Percentiles rank a stretch among this genome's conserved stretches.
Conservation (phyloP, 2,329 filamentous ascomycete species). For the Plenodomus lindquistii region DNA sequence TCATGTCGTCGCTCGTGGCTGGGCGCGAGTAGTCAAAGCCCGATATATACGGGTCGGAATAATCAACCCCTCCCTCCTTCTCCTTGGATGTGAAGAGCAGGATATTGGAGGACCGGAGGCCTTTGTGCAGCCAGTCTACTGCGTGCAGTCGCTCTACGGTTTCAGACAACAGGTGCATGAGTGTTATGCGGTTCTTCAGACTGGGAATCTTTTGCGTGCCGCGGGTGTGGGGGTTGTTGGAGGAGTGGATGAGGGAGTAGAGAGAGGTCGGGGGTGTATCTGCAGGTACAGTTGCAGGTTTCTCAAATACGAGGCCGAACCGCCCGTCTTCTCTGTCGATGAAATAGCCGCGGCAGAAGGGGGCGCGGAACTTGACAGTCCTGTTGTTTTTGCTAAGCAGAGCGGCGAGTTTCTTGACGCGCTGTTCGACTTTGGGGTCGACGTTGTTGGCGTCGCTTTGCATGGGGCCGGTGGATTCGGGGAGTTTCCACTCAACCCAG, state of each 20-base stretch:
- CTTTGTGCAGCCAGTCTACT: slow-evolving; percentile 63
- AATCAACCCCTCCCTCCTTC: slow-evolving; percentile 36
- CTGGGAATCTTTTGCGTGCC: too few species aligned
- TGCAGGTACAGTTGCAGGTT: slow-evolving; percentile 47
- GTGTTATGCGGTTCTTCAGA: slow-evolving; percentile 56
- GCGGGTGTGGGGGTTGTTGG: neutral
- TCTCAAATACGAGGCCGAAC: slow-evolving; percentile 60
- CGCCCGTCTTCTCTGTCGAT: slow-evolving; percentile 43
- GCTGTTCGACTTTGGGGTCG: slow-evolving; percentile 32
- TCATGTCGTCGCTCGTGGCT: slow-evolving; percentile 55
- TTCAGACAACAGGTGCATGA: slow-evolving; percentile 58
- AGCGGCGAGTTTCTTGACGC: slow-evolving; percentile 38
- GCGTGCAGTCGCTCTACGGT: slow-evolving; percentile 60
- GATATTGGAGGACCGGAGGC: slow-evolving; percentile 59
- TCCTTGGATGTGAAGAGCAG: slow-evolving; percentile 51
- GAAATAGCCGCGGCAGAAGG: slow-evolving; percentile 43
- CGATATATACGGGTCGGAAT: slow-evolving; percentile 51
- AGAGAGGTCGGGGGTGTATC: slow-evolving; percentile 53
- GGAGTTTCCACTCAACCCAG: slow-evolving; percentile 46
- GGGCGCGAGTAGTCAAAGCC: slow-evolving; percentile 62
- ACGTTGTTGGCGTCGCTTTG: slow-evolving; percentile 18
- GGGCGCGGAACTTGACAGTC: slow-evolving; percentile 37
- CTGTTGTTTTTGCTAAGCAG: slow-evolving; percentile 38
- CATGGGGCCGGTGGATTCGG: slow-evolving; percentile 24
- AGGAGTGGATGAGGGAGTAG: slow-evolving; percentile 49